A percentile compares a stretch with the other conserved stretches of the same genome.
Evolutionary conservation across 495 filamentous ascomycete genomes (phyloP).

Genomic region (Mytilinidion resinicola): DNA sequence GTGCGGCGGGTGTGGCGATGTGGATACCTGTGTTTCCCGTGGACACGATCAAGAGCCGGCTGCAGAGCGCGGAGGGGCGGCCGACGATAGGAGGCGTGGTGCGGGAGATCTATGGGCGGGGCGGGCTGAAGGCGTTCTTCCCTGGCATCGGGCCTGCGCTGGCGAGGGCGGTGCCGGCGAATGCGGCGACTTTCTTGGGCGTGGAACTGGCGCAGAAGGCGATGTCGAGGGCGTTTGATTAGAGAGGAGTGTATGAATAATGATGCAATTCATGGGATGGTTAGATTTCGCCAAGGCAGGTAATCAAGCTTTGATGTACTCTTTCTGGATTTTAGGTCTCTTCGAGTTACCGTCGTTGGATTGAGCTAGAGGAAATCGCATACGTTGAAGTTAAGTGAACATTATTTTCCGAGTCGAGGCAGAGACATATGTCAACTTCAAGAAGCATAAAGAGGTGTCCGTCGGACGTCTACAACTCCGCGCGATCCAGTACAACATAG

Average conservation of each 20-base stretch:
- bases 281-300: no score
- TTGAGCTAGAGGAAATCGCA: no score
- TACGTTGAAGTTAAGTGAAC: no score
- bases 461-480: no score
- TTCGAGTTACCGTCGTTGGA: no score
- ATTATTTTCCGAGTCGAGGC: no score
- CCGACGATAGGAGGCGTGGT: slow-evolving; percentile 78
- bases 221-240: slow-evolving; percentile 36
- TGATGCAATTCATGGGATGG: no score
- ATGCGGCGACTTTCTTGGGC: slow-evolving; percentile 63
- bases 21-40: slow-evolving; percentile 98
- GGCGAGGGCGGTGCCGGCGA: slow-evolving; percentile 88
- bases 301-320: no score
- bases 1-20: slow-evolving; percentile 91
- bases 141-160: slow-evolving; percentile 91
- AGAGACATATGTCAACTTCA: no score
- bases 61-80: slow-evolving; percentile 87
- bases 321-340: no score
- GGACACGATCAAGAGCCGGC: slow-evolving; percentile 88
- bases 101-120: slow-evolving; percentile 65
- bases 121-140: slow-evolving; percentile 92
- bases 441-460: no score
- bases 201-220: slow-evolving; percentile 40
- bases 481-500: no score
- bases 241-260: not conserved